Conservation (phyloP, 202 grass and related monocot genomes). For the Digitaria exilis region DNA sequence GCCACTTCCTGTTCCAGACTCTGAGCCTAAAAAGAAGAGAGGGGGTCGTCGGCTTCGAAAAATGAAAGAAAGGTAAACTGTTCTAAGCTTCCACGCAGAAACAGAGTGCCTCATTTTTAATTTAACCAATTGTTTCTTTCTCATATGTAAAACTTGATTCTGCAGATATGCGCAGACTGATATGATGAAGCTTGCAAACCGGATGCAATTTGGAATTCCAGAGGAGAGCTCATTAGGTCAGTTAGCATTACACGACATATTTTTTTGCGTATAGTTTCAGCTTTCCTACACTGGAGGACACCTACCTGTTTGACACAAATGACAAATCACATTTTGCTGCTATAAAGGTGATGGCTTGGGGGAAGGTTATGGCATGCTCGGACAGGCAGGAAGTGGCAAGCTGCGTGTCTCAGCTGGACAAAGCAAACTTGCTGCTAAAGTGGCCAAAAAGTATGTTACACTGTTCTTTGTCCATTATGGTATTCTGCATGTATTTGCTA, state of each 20-base stretch:
- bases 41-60: conserved; percentile 73
- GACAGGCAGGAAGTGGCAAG: conserved; percentile 79
- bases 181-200: conserved; percentile 84
- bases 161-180: conserved; percentile 77
- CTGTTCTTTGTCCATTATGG: conserved; percentile 27
- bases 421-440: conserved; percentile 87
- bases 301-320: background rate
- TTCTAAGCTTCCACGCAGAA: background rate
- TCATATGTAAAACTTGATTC: background rate
- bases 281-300: background rate
- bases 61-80: conserved; percentile 85
- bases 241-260: background rate
- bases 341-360: conserved; percentile 85
- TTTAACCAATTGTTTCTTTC: background rate
- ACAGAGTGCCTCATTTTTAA: background rate
- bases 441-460: conserved; percentile 65
- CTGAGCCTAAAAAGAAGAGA: conserved; percentile 82
- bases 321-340: conserved; percentile 16
- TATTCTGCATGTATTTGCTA: background rate
- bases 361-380: conserved; percentile 90
- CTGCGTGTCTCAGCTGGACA: conserved; percentile 73
- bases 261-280: conserved; percentile 28
- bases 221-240: conserved; percentile 85
- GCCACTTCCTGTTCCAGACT: conserved; percentile 80
- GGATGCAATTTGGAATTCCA: conserved; percentile 74